phyloP scores from a whole-genome alignment of 257 asterid genomes.

The Osmanthus fragrans region DNA sequence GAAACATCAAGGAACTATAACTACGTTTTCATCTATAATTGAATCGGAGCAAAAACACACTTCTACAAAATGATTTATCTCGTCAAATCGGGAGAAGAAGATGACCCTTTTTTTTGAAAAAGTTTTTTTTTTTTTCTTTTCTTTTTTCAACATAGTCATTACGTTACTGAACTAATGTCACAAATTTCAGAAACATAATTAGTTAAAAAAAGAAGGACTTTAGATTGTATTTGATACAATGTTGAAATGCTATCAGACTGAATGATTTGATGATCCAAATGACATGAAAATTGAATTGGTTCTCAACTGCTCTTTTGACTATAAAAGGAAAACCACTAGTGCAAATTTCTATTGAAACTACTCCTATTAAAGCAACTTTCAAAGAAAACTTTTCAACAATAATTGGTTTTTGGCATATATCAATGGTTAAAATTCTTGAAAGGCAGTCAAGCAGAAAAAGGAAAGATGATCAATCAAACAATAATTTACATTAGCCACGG shows the following conservation, averaged over 20 bases:
- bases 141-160: too few species aligned
- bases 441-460: constrained; percentile 1
- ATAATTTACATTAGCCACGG: neutral
- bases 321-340: neutral
- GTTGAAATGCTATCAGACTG: neutral
- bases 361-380: neutral
- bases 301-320: neutral
- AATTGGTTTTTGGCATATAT: neutral
- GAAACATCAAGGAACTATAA: neutral
- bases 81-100: too few species aligned
- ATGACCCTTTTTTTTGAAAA: too few species aligned
- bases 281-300: neutral
- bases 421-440: neutral
- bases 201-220: too few species aligned
- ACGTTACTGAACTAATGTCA: too few species aligned
- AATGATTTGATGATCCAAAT: neutral
- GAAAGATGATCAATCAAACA: neutral
- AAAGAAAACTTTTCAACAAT: neutral
- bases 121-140: too few species aligned
- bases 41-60: neutral
- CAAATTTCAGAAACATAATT: too few species aligned
- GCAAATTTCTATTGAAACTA: neutral
- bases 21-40: neutral
- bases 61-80: too few species aligned
- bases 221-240: neutral